Evolutionary conservation across 805 yeast genomes (phyloP), one percentile per base, ranked within the genome.

Genomic region (Pichia occidentalis): DNA sequence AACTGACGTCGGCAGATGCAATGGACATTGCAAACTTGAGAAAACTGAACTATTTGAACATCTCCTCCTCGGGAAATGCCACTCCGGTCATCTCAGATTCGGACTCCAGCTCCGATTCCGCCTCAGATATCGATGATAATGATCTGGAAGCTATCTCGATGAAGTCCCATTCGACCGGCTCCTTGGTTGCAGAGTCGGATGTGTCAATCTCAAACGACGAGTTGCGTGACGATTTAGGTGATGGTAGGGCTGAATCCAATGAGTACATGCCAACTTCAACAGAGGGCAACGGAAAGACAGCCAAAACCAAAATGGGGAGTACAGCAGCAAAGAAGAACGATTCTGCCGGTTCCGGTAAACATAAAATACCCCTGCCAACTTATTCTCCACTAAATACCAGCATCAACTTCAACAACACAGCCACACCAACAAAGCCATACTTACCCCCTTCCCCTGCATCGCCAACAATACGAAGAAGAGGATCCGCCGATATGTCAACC

Each of bases 401-500:
- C n/a, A n/a, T n/a, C n/a, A n/a, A n/a, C n/a, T n/a, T n/a, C n/a
- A n/a, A n/a, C n/a, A n/a, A n/a, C n/a, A n/a, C n/a, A n/a, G n/a
- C n/a, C n/a, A n/a, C n/a, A n/a, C 25, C 32, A 14, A 9, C 8
- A 8, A 3, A 23, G 13, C 9, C 3, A 20, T 29, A 18, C 6
- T 10, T 7, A 16, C 36, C 39, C 16, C 39, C 39, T 4, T 40
- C 43, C 5, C 43, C 43, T 5, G 41, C 48, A 2, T 19, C 34
- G n/a, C 45, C 42, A 32, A 37, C 45, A 11, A 28, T 54, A 12
- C 47, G 57, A 11, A 67, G 81, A 55, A 61, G 82, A 46, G 75
- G 71, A 1, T 73, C 80, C 3, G 71, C 70, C 31, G 82, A 75
- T 52, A 75, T 68, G 35, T 57, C 70, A 0, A 60, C 58, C n/a